These are phyloP conservation scores for Phaseolus lunatus DNA, from an alignment of 306 rosid species.

Conservation along the genomic window DNA sequence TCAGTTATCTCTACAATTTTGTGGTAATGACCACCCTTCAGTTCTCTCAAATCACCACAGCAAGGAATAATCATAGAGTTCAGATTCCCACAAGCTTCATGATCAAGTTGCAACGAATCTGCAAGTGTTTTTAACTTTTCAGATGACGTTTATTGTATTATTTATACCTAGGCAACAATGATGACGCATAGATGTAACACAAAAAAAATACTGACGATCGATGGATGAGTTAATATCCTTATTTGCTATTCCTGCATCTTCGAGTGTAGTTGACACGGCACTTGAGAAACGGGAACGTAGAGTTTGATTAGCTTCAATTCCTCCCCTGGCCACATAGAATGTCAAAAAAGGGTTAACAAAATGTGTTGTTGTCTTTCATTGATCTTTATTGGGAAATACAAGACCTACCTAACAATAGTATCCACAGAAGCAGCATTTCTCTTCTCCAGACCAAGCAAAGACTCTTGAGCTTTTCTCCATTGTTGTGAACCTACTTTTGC, in stretches of 20 bases:
- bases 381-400: slow-evolving; percentile 9
- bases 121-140: slow-evolving; percentile 48
- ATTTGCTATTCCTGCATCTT: slow-evolving; percentile 84
- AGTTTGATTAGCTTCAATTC: slow-evolving; percentile 79
- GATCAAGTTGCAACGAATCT: slow-evolving; percentile 98
- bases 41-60: slow-evolving; percentile 86
- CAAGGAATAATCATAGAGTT: slow-evolving; percentile 87
- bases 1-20: slow-evolving; percentile 91
- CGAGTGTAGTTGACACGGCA: slow-evolving; percentile 76
- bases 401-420: slow-evolving; percentile 76
- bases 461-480: slow-evolving; percentile 94
- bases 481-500: slow-evolving; percentile 88
- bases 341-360: slow-evolving; percentile 30
- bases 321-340: slow-evolving; percentile 65
- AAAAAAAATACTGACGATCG: slow-evolving; percentile 71
- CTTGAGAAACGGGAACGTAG: slow-evolving; percentile 79
- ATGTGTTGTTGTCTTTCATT: slow-evolving; percentile 1
- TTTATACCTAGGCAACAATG: neutral
- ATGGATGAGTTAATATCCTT: slow-evolving; percentile 81
- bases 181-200: slow-evolving; percentile 16
- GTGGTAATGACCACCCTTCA: slow-evolving; percentile 95
- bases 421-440: slow-evolving; percentile 83
- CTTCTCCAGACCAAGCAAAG: slow-evolving; percentile 80
- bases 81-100: slow-evolving; percentile 86
- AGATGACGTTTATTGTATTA: slow-evolving; percentile 33